These are phyloP conservation scores for Cryptosporidium tyzzeri DNA, from an alignment of 169 alveolate genomes.

Conservation along the genomic window DNA sequence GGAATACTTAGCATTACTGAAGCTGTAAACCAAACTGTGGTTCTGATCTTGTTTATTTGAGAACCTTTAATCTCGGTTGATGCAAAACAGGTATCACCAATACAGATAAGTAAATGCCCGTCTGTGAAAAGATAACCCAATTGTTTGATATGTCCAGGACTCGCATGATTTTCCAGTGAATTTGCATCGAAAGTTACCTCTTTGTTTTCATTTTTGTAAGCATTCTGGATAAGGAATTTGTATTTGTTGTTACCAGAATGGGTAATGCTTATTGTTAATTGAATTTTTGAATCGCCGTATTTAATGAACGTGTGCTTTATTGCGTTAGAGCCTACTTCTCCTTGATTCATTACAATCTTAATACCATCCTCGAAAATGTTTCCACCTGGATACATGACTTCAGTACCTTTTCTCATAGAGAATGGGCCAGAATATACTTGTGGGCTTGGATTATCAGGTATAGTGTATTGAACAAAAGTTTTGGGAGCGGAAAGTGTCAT, in stretches of 20 bases:
- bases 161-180: not conserved
- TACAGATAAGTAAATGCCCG: slow-evolving; percentile 33
- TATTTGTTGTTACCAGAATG: not conserved
- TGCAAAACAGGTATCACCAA: slow-evolving; percentile 29
- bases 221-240: slow-evolving; percentile 2
- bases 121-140: slow-evolving; percentile 23
- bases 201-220: not conserved
- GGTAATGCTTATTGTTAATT: not conserved
- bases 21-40: slow-evolving; percentile 38
- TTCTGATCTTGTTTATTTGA: not conserved
- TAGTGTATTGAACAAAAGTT: not conserved
- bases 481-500: slow-evolving; percentile 11
- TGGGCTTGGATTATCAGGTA: not conserved
- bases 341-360: slow-evolving; percentile 17
- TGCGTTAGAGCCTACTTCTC: not conserved
- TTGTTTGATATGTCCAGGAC: not conserved
- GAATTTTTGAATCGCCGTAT: not conserved
- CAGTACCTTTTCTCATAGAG: not conserved
- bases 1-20: not conserved
- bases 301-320: slow-evolving; percentile 1
- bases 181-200: not conserved
- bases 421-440: slow-evolving; percentile 24
- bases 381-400: slow-evolving; percentile 19
- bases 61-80: not conserved
- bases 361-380: slow-evolving; percentile 33